Evolutionary conservation across 768 basidiomycete species (phyloP), one percentile per base, ranked within the genome.

Genomic region (Mycena indigotica): DNA sequence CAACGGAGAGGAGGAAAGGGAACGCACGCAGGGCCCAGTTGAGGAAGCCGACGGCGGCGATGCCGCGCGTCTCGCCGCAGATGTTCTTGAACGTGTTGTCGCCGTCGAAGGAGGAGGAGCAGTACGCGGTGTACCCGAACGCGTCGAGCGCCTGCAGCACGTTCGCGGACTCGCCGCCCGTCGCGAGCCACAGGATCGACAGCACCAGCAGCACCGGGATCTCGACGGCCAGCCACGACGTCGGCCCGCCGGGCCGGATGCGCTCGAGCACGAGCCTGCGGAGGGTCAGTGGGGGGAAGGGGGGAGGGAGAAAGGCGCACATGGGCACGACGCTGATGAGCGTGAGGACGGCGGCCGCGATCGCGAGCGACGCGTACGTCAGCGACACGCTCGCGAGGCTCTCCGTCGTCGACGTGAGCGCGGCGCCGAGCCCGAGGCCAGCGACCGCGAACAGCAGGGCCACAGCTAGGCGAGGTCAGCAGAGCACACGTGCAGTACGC

Each of bases 111-210:
- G 8, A 8, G 8, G 41, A 16, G 41, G 15, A 12, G 41, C 41
- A 44, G 15, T 16, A 15, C 8, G 41, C 15, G 15, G 15, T 21
- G 41, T 8, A 35, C 10, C 41, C 41, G 41, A 44, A 23, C 8
- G 21, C 15, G n/a, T 44, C 41, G 41, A 44, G 41, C 8, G 41
- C 41, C 21, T 26, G 5, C 21, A 56, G 29, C 21, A 44, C 62
- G 60, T 4, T 48, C 65, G 66, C 68, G 2, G 75, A 53, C 32
- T 70, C 61, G 3, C 66, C 72, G 3, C 63, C 79, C 25, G 69
- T 63, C 16, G 75, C 71, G 24, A 79, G 69, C 79, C 74, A 80
- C 28, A 79, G 61, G 38, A 77, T 51, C 65, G 69, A 72, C 24
- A 80, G 68, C 45, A 72, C 4, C 21, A 55, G 75, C 74, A 76